Evolutionary conservation across 345 rosid species (phyloP), one percentile per base, ranked within the genome.

Genomic region (Iberis pinnata): DNA sequence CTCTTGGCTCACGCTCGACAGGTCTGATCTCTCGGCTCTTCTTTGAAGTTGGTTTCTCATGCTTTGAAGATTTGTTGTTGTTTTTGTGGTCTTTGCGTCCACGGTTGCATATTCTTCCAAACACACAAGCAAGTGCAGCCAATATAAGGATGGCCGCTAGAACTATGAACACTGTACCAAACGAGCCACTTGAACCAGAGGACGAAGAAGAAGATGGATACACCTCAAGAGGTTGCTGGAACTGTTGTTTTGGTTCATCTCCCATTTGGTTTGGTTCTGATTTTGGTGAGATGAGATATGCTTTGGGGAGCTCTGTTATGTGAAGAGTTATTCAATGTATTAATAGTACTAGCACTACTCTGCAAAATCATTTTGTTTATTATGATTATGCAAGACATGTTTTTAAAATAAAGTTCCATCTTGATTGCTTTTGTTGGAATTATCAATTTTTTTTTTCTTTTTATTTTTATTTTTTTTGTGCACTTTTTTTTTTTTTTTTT

Each of bases 181-280:
- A 86, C 5, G 95, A 86, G 17, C 88, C 95, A 36, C 64, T 62
- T 12, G 88, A 80, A 60, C 70, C 71, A 46, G 86, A 71, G 0
- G 80, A 13, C 0, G 73, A 10, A 10, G 12, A 32, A 15, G 80
- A 60, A 74, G 76, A 70, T 12, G 95, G 88, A 62, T 80, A 77
- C 38, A 73, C 76, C 15, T 35, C 20, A 35, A 63, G 63, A 18
- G 86, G 82, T 61, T 80, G 89, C 12, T 63, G 75, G 1, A 32
- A 40, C n/a, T 61, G 67, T 22, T 32, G 37, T 32, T 56, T 69
- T 17, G 40, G 40, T 53, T 35, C 56, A 18, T 60, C 67, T 47
- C 42, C 67, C 71, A 68, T 62, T 33, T 43, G 24, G 0, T 45
- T 58, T 53, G 36, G 10, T 16, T 11, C 20, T 49, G 18, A 1